These are phyloP conservation scores for Pleurotus djamor DNA, from an alignment of 768 basidiomycete species.

Conservation along the genomic window DNA sequence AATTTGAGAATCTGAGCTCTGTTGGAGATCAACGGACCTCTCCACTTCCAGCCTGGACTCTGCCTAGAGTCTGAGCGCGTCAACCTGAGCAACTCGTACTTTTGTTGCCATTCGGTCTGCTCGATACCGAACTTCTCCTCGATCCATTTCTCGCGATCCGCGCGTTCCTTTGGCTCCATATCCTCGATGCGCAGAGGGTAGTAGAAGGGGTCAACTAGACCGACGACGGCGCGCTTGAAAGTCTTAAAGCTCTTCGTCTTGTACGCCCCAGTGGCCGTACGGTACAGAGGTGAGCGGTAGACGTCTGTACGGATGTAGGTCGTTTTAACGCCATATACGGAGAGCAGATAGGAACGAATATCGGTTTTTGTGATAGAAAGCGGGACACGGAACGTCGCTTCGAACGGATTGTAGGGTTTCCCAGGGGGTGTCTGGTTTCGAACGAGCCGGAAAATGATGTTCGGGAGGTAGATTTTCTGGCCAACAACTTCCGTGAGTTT, in stretches of 20 bases:
- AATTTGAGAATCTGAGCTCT: slow-evolving; percentile 43
- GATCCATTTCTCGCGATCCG: slow-evolving; percentile 57
- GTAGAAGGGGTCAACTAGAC: slow-evolving; percentile 91
- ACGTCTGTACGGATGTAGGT: slow-evolving; percentile 97
- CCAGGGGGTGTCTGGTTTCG: slow-evolving; percentile 78
- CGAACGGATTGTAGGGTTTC: slow-evolving; percentile 88
- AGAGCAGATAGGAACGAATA: slow-evolving; percentile 78
- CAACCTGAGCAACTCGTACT: slow-evolving; percentile 34
- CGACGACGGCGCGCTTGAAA: slow-evolving; percentile 92
- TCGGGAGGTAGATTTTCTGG: slow-evolving; percentile 86
- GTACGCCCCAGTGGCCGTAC: slow-evolving; percentile 16
- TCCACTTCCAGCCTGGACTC: slow-evolving; percentile 37
- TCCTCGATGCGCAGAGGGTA: slow-evolving; percentile 83
- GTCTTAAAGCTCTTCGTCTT: slow-evolving; percentile 43
- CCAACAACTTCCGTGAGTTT: slow-evolving; percentile 62
- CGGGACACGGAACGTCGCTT: slow-evolving; percentile 93
- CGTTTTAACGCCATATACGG: slow-evolving; percentile 85
- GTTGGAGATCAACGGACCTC: slow-evolving; percentile 36
- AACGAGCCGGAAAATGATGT: slow-evolving; percentile 78
- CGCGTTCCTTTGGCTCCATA: slow-evolving; percentile 57
- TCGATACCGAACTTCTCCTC: slow-evolving; percentile 59
- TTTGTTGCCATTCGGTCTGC: slow-evolving; percentile 29
- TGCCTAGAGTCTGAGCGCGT: slow-evolving; percentile 30
- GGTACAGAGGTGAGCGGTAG: slow-evolving; percentile 60
- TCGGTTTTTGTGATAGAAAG: slow-evolving; percentile 90